These are phyloP conservation scores for Adansonia gregorii DNA, from an alignment of 441 rosid genomes.

Conservation along the genomic window DNA sequence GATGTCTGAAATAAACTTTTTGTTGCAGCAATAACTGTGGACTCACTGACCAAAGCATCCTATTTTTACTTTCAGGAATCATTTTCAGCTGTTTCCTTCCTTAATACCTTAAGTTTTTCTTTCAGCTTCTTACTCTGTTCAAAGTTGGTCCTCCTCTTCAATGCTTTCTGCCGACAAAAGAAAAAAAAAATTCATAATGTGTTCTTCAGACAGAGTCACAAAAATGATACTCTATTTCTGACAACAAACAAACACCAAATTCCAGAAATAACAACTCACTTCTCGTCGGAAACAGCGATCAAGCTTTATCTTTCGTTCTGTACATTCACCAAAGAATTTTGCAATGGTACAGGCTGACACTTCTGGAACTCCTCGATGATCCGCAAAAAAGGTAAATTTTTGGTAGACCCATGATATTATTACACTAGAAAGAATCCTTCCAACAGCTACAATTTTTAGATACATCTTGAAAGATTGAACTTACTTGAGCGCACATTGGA, in stretches of 20 bases:
- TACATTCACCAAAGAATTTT: conserved; percentile 87
- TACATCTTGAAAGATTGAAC: conserved; percentile 29
- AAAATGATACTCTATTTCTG: background rate
- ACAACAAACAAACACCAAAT: too few relatives aligned
- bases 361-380: conserved; percentile 86
- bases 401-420: background rate
- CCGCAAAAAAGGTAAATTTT: conserved; percentile 36
- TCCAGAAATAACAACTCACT: conserved; percentile 42
- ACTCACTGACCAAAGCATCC: background rate
- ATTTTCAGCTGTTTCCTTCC: conserved; percentile 43
- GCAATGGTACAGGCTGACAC: conserved; percentile 86
- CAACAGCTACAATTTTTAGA: background rate
- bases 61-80: background rate
- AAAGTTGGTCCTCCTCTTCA: conserved; percentile 84
- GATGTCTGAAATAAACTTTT: too few relatives aligned
- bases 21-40: background rate
- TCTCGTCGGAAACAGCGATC: conserved; percentile 84
- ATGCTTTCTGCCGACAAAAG: conserved; percentile 60
- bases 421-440: background rate
- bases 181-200: background rate
- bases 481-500: conserved; percentile 90
- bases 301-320: conserved; percentile 81
- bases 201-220: background rate
- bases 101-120: conserved; percentile 43
- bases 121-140: conserved; percentile 77